Evolutionary conservation across 2,329 filamentous ascomycete species (phyloP), one percentile per base, ranked within the genome.

Genomic region (Dothideomycetes sp.): DNA sequence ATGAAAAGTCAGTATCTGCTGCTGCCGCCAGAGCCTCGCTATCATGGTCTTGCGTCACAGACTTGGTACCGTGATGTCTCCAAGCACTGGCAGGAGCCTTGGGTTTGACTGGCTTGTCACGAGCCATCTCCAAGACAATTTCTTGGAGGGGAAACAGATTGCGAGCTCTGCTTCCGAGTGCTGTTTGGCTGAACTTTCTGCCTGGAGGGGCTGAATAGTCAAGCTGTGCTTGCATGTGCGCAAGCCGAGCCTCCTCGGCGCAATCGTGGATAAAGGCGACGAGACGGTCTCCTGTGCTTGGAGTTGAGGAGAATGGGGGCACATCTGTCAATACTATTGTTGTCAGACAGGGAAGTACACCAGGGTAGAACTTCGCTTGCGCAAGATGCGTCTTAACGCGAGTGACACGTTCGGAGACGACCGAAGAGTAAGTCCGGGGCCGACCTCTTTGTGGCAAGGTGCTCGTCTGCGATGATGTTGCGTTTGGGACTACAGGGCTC

Each of bases 161-260:
- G 19, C 66, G 58, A 2, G 69, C 65, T 66, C 63, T 43, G 70
- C 63, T 32, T 61, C 57, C 47, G 33, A 38, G 19, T 40, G 31
- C 7, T n/a, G 30, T 19, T 72, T 66, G 8, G 5, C 61, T 58
- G 5, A 72, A 66, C 44, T 63, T 64, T 34, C 67, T 63, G 2
- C 73, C 74, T 2, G 74, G 73, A n/a, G 74, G 73, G 3, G 77
- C 59, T 1, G 69, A 66, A 48, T 77, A 79, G 37, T 75, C 71
- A n/a, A 69, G 65, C 27, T 57, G 59, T 3, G 75, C 73, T 48
- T 70, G 65, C 10, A 71, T 61, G 4, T 57, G 63, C 15, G 74
- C 72, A 8, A 76, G 63, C 9, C 64, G 52, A 1, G 65, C 55
- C 57, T 79, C 74, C 39, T 71, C 65, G 11, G 73, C 72, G 47